phyloP scores from a whole-genome alignment of 495 filamentous ascomycete species.

The Annulohypoxylon nitens region DNA sequence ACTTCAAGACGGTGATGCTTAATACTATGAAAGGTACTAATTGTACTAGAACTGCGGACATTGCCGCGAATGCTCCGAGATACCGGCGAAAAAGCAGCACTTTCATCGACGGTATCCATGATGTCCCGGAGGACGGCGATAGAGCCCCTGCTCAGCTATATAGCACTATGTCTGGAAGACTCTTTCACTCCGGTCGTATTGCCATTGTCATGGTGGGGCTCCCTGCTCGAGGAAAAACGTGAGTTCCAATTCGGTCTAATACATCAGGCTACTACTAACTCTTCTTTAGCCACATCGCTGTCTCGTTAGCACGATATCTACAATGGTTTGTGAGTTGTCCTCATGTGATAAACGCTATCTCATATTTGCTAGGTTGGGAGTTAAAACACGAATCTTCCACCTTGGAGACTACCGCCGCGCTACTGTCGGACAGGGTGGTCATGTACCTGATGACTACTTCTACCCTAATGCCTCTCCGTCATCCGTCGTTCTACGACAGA shows the following conservation, averaged over 20 bases:
- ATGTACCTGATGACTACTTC: conserved; percentile 98
- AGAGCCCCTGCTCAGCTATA: conserved; percentile 97
- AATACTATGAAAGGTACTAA: conserved; percentile 36
- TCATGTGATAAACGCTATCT: conserved; percentile 22
- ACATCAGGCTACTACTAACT: conserved; percentile 42
- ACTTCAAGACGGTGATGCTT: conserved; percentile 32
- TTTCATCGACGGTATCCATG: conserved; percentile 97
- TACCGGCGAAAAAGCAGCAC: conserved; percentile 90
- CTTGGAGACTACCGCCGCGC: conserved; percentile 96
- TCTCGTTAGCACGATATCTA: conserved; percentile 93
- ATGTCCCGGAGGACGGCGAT: conserved; percentile 83
- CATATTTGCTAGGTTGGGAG: conserved; percentile 77
- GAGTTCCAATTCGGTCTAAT: conserved; percentile 52
- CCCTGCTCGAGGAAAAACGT: conserved; percentile 97
- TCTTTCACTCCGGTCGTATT: conserved; percentile 97
- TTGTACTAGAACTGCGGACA: conserved; percentile 77
- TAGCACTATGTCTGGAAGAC: conserved; percentile 94
- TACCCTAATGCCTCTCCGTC: conserved; percentile 91
- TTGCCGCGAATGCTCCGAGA: conserved; percentile 85
- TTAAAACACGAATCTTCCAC: conserved; percentile 98
- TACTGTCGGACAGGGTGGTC: conserved; percentile 84
- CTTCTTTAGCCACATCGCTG: conserved; percentile 82
- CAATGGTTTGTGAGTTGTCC: conserved; percentile 74
- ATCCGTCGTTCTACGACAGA: conserved; percentile 90
- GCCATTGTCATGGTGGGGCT: conserved; percentile 97